These are phyloP conservation scores for Nothophytophthora sp. DNA, from an alignment of 352 stramenopile genomes.

Conservation along the genomic window DNA sequence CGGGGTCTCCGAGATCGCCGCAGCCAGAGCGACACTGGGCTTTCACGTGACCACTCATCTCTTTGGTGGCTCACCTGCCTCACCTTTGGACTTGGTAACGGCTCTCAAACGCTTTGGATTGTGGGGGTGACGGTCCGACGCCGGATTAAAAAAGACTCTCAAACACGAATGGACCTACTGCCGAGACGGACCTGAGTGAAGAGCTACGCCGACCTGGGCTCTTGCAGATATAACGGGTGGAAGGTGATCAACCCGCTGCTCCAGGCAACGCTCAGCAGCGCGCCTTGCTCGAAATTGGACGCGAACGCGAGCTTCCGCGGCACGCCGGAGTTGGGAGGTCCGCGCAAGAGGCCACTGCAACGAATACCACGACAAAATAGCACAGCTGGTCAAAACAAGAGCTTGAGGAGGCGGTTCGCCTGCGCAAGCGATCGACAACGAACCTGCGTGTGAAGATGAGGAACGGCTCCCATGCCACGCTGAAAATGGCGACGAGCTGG, in stretches of 20 bases:
- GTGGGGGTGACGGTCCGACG: too few species aligned
- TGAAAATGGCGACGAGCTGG: constrained; percentile 72
- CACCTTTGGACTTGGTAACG: too few species aligned
- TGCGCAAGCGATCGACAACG: constrained; percentile 1
- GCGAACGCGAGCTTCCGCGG: constrained; percentile 63
- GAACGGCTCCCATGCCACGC: constrained; percentile 66
- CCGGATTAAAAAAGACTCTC: too few species aligned
- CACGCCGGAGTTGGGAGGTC: constrained; percentile 57
- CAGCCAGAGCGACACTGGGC: constrained; percentile 58
- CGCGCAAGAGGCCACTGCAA: constrained; percentile 56
- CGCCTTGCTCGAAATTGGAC: constrained; percentile 66
- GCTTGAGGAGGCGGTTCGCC: neutral
- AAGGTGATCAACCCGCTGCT: constrained; percentile 81
- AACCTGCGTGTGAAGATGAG: constrained; percentile 76
- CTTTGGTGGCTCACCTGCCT: too few species aligned
- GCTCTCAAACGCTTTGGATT: too few species aligned
- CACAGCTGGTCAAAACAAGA: neutral
- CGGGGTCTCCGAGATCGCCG: constrained; percentile 54
- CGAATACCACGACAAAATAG: too few species aligned
- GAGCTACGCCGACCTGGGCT: constrained; percentile 29
- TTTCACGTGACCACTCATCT: constrained; percentile 51
- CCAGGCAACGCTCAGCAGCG: constrained; percentile 73
- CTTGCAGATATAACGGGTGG: constrained; percentile 77
- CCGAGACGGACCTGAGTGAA: too few species aligned
- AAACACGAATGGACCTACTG: too few species aligned